Base-by-base conservation (phyloP, 169 alveolate species). In the Cryptosporidium andersoni region DNA sequence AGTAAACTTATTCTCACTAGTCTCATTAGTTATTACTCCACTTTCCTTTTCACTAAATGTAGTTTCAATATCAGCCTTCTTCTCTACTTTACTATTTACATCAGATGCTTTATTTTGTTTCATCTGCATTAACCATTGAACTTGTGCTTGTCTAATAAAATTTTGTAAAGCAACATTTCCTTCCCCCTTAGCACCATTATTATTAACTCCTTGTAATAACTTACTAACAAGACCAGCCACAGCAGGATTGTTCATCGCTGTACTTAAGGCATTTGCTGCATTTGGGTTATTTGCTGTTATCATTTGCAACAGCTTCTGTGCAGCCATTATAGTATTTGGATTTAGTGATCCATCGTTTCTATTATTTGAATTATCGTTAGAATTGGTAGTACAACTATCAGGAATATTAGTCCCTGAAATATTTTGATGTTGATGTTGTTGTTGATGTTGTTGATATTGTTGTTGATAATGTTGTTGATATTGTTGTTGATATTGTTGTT, bases 241-340 rank as follows among this genome's bases (percentile, higher is more conserved):
- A n/a, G 85, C 85, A 16, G 85, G 85, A 52, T 74, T 74, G 37
- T 55, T 74, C 85, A 74, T 74, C 6, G 85, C 85, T 68, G 60
- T 43, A 14, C 74, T 74, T 45, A 74, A 48, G 2, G 85, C 85
- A 12, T 43, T 74, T 34, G 85, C 85, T n/a, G 85, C 85, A 36
- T 58, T 74, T 4, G 85, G 48, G 45, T 74, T 74, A 42, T 74
- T 74, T 25, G 85, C 64, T 11, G 85, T 60, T n/a, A 74, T 74
- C 85, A 74, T 74, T n/a, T 74, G 85, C 7, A 74, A 49, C n/a
- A 74, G 62, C 12, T 74, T 74, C 34, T 74, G 85, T 2, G 85
- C 60, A 6, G 85, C 85, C 3, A 52, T 63, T 5, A 74, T 74
- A 9, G 85, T 64, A n/a, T 62, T 48, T 68, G 55, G 64, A 34